These are phyloP conservation scores for Epichloe hybrida DNA, from an alignment of 2,329 filamentous ascomycete genomes.

Conservation along the genomic window DNA sequence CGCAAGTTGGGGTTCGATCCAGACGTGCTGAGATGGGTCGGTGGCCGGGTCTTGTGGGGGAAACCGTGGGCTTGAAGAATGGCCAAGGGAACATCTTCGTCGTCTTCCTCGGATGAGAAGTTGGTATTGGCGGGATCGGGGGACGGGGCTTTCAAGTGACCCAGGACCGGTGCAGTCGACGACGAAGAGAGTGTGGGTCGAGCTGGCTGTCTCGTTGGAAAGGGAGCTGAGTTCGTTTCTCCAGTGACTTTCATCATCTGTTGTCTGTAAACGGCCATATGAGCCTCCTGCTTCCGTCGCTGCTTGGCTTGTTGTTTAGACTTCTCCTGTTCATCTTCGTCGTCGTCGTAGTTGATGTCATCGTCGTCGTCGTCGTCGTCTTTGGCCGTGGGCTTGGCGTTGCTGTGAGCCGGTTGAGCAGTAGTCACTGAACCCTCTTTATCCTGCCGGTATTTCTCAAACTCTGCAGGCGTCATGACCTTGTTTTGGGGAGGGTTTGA, in stretches of 20 bases:
- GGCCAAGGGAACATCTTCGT: conserved; percentile 76
- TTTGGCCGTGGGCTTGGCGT: conserved; percentile 29
- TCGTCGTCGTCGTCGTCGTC: conserved; percentile 58
- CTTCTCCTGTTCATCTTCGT: conserved; percentile 69
- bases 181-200: conserved; percentile 44
- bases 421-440: conserved; percentile 44
- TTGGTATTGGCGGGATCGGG: conserved; percentile 29
- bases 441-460: conserved; percentile 67
- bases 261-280: conserved; percentile 79
- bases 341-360: conserved; percentile 51
- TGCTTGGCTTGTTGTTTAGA: conserved; percentile 60
- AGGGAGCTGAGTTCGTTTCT: conserved; percentile 34
- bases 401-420: conserved; percentile 24
- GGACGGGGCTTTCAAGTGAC: conserved; percentile 22
- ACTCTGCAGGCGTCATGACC: conserved; percentile 82
- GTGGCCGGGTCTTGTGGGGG: conserved; percentile 65
- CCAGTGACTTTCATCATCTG: conserved; percentile 96
- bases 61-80: conserved; percentile 85
- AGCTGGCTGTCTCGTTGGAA: conserved; percentile 19
- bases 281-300: conserved; percentile 76
- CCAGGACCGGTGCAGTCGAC: conserved; percentile 49
- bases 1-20: conserved; percentile 62
- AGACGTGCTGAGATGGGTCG: conserved; percentile 49
- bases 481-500: conserved; percentile 44
- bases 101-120: conserved; percentile 68